Conservation (phyloP, 1,284 basidiomycete species). For the Ganoderma leucocontextum region DNA sequence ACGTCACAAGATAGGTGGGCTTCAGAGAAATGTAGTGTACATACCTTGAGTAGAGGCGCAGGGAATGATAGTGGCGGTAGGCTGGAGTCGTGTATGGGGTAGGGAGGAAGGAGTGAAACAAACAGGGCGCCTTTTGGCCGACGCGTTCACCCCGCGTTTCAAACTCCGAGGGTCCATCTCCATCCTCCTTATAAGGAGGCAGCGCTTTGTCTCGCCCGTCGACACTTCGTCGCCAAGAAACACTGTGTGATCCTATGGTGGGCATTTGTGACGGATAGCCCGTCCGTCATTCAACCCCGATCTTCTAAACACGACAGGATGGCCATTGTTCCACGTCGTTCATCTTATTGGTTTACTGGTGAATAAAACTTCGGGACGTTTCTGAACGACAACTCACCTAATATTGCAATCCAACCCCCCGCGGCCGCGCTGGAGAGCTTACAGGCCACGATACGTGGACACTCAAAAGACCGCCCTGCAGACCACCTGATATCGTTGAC, state of each 20-base stretch:
- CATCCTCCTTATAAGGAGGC: background rate
- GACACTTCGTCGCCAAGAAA: background rate
- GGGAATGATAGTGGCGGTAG: background rate
- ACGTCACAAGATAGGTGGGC: background rate
- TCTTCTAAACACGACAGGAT: background rate
- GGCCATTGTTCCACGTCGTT: background rate
- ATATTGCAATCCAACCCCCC: background rate
- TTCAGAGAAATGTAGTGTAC: background rate
- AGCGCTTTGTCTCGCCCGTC: background rate
- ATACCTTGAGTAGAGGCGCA: background rate
- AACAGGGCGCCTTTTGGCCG: background rate
- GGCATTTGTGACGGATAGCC: background rate
- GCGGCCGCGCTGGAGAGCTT: background rate
- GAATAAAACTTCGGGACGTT: background rate
- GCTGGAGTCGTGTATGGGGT: background rate
- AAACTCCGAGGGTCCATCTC: background rate
- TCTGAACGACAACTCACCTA: background rate
- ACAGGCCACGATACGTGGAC: background rate
- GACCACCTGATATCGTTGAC: background rate
- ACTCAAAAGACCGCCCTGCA: background rate
- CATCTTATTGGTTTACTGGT: background rate
- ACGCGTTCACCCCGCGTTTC: conserved; percentile 1
- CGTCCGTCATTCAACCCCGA: background rate
- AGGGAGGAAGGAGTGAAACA: background rate
- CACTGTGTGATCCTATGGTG: background rate